Conservation (phyloP, 2,329 filamentous ascomycete species). For the Exophiala viscosa region DNA sequence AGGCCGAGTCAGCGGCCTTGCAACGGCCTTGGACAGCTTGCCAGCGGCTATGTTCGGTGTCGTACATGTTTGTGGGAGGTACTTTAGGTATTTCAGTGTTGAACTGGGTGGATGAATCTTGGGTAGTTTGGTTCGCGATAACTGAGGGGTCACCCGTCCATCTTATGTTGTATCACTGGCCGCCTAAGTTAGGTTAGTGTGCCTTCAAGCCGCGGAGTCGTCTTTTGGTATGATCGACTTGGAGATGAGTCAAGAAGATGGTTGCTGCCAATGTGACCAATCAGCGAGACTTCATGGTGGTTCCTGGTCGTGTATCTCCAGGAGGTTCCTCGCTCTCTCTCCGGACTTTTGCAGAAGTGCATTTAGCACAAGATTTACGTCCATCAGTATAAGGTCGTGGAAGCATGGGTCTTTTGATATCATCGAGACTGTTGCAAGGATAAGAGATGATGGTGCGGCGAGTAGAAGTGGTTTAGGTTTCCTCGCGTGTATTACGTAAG, state of each 20-base stretch:
- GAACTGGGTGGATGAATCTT: background rate
- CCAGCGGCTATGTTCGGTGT: constrained; percentile 34
- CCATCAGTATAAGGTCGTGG: too few relatives aligned
- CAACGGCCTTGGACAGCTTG: constrained; percentile 44
- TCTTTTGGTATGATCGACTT: too few relatives aligned
- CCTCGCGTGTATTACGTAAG: too few relatives aligned
- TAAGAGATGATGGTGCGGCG: too few relatives aligned
- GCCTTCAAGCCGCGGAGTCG: too few relatives aligned
- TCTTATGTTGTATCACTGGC: background rate
- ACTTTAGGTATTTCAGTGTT: background rate
- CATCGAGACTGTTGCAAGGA: too few relatives aligned
- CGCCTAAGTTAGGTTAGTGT: background rate
- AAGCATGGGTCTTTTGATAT: too few relatives aligned
- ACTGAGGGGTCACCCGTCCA: background rate
- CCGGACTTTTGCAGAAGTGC: too few relatives aligned
- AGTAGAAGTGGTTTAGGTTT: too few relatives aligned
- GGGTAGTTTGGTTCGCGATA: background rate
- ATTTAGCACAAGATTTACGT: too few relatives aligned
- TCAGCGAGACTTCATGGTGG: background rate
- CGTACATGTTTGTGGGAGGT: background rate
- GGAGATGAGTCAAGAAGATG: background rate
- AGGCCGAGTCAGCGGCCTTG: constrained; percentile 39
- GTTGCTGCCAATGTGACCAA: background rate
- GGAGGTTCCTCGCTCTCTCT: too few relatives aligned
- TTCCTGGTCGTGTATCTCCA: too few relatives aligned